A percentile compares a stretch with the other conserved stretches of the same genome.
phyloP scores from a whole-genome alignment of 352 stramenopile genomes.

The Globisporangium heterothallicum region DNA sequence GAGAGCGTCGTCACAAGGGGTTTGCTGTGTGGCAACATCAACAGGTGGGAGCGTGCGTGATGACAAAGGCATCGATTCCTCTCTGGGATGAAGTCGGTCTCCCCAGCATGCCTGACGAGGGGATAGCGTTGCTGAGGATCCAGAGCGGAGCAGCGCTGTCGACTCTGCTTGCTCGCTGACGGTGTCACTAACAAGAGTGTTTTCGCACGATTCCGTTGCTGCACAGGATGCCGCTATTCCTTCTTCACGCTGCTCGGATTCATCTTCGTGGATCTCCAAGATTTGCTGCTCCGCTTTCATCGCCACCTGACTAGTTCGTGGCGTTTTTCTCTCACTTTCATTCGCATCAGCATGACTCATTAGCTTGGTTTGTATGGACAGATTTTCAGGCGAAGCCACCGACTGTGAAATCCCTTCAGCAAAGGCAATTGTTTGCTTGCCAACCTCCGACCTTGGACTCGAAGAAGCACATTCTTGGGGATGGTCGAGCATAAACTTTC shows the following conservation, averaged over 20 bases:
- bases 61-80: not conserved
- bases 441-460: too few relatives aligned
- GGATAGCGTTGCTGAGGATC: not conserved
- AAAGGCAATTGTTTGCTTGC: too few relatives aligned
- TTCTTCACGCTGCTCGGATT: not conserved
- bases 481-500: not conserved
- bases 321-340: too few relatives aligned
- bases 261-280: constrained; percentile 8
- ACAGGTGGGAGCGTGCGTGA: not conserved
- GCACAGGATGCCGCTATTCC: too few relatives aligned
- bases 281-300: not conserved
- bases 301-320: too few relatives aligned
- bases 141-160: too few relatives aligned
- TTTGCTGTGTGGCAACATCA: not conserved
- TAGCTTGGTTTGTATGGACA: too few relatives aligned
- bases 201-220: too few relatives aligned
- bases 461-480: not conserved
- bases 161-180: not conserved
- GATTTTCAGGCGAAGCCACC: too few relatives aligned
- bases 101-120: constrained; percentile 12
- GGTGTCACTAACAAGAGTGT: not conserved
- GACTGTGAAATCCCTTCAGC: too few relatives aligned
- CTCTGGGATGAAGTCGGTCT: not conserved
- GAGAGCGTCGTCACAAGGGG: not conserved
- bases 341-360: too few relatives aligned